phyloP scores from a whole-genome alignment of 73 alveolate species.

The Tetrahymena elliotti region DNA sequence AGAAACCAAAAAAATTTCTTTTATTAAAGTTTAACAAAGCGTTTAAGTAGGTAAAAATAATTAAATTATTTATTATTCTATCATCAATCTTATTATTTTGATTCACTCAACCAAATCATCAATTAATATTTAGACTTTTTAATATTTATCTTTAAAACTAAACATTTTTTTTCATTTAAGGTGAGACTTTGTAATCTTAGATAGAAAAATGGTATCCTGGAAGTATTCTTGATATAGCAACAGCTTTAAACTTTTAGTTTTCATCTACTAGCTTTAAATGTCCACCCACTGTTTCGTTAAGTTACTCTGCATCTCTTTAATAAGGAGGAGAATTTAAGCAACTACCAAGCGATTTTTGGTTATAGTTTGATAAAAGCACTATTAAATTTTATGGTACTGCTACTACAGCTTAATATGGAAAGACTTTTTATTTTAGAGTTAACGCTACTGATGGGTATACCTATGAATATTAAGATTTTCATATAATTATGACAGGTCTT shows the following conservation, averaged over 20 bases:
- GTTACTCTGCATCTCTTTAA: not conserved
- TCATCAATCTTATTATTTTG: not conserved
- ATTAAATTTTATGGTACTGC: not conserved
- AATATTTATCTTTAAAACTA: too few species aligned
- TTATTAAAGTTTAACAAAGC: not conserved
- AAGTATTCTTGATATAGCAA: not conserved
- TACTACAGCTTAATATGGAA: not conserved
- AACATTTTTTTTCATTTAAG: too few species aligned
- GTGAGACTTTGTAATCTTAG: not conserved
- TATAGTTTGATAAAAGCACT: not conserved
- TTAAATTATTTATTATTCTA: not conserved
- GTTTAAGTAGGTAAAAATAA: not conserved
- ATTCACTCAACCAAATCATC: not conserved
- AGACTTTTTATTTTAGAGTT: not conserved
- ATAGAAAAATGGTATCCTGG: not conserved
- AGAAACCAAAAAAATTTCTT: not conserved
- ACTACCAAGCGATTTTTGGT: not conserved
- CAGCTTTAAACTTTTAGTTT: not conserved
- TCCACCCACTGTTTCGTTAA: not conserved
- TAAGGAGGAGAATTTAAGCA: not conserved
- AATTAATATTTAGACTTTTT: too few species aligned
- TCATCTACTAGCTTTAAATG: not conserved
- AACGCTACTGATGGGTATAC: not conserved
- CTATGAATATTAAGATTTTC: not conserved
- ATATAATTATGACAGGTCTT: not conserved